phyloP scores from a whole-genome alignment of 192 early-diverging fungal species.

The Coemansia reversa region DNA sequence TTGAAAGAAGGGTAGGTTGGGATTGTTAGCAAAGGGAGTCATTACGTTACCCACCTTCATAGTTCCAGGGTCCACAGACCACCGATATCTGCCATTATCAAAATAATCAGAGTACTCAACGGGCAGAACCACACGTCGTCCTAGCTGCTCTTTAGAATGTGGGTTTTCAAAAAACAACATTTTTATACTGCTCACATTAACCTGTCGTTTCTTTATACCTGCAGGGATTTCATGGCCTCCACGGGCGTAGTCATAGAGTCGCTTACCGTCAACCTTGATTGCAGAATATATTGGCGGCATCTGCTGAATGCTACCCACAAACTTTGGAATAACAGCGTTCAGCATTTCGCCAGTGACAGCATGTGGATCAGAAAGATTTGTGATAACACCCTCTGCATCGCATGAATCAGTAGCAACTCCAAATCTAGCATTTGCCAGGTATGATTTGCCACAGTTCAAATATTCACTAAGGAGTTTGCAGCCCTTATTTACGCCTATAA shows the following conservation, averaged over 20 bases:
- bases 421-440: slow-evolving; percentile 56
- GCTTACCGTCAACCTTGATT: slow-evolving; percentile 63
- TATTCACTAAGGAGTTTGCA: slow-evolving; percentile 56
- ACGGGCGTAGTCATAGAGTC: slow-evolving; percentile 72
- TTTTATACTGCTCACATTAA: slow-evolving; percentile 21
- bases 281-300: slow-evolving; percentile 73
- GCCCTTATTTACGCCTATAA: slow-evolving; percentile 58
- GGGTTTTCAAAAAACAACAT: slow-evolving; percentile 24
- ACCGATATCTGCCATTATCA: slow-evolving; percentile 12
- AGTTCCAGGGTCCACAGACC: background rate
- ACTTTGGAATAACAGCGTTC: slow-evolving; percentile 41
- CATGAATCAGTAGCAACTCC: slow-evolving; percentile 62
- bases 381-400: slow-evolving; percentile 58
- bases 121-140: slow-evolving; percentile 20
- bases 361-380: slow-evolving; percentile 24
- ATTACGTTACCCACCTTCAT: slow-evolving; percentile 18
- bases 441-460: slow-evolving; percentile 56
- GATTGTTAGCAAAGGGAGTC: slow-evolving; percentile 24
- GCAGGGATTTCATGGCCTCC: slow-evolving; percentile 27
- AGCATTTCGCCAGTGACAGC: slow-evolving; percentile 49
- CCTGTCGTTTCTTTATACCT: slow-evolving; percentile 15
- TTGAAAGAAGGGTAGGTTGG: slow-evolving; percentile 51
- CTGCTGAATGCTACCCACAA: slow-evolving; percentile 63
- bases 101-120: slow-evolving; percentile 18
- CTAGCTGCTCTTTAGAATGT: background rate